Conservation (phyloP, 2,329 filamentous ascomycete species). For the Setomelanomma holmii region DNA sequence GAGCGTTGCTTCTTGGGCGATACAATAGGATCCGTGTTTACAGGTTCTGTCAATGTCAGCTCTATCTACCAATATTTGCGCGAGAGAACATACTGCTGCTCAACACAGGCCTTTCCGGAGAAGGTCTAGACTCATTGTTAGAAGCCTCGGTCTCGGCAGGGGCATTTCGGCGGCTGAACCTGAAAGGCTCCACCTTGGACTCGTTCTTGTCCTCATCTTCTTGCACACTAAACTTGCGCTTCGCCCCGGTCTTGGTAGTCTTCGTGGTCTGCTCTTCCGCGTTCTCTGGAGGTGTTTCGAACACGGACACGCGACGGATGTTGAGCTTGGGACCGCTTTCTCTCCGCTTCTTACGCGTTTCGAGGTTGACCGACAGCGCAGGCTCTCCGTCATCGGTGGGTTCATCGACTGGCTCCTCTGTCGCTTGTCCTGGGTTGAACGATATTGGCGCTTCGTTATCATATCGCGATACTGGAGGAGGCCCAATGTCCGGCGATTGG, state of each 20-base stretch:
- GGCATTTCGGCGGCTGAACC: conserved; percentile 52
- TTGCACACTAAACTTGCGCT: conserved; percentile 64
- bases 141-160: conserved; percentile 24
- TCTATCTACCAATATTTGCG: neutral
- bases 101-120: conserved; percentile 46
- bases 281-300: conserved; percentile 50
- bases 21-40: conserved; percentile 56
- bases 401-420: conserved; percentile 34
- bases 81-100: conserved; percentile 49
- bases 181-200: conserved; percentile 51
- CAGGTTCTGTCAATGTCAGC: conserved; percentile 52
- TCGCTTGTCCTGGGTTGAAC: conserved; percentile 46
- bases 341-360: conserved; percentile 60
- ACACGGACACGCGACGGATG: conserved; percentile 51
- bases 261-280: conserved; percentile 34
- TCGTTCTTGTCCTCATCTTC: conserved; percentile 55
- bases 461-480: conserved; percentile 62
- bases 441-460: conserved; percentile 57
- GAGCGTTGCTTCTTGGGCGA: conserved; percentile 51
- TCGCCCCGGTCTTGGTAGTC: conserved; percentile 23
- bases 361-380: conserved; percentile 55
- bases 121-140: conserved; percentile 23
- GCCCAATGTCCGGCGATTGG: conserved; percentile 73
- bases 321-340: conserved; percentile 58
- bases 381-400: conserved; percentile 48